phyloP scores from a whole-genome alignment of 2,329 filamentous ascomycete genomes.

The Aspergillaceae sp. region DNA sequence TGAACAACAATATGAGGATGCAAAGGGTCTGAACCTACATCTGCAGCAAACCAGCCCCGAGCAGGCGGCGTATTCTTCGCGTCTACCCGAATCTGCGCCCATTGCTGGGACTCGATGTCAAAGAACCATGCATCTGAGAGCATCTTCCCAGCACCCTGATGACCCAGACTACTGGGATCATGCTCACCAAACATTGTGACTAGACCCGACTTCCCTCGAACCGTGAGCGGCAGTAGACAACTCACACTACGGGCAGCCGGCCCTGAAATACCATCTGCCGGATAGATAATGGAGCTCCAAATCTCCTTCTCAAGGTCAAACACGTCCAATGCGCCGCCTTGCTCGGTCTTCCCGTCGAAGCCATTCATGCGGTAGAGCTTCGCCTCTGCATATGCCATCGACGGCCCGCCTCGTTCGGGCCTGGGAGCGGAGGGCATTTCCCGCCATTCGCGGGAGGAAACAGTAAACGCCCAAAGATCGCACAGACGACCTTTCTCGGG shows the following conservation, averaged over 20 bases:
- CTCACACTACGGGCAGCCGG: slow-evolving; percentile 45
- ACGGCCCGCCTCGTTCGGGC: slow-evolving; percentile 57
- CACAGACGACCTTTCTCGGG: slow-evolving; percentile 53
- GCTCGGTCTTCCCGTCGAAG: slow-evolving; percentile 61
- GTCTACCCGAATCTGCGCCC: slow-evolving; percentile 23
- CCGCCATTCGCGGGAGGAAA: slow-evolving; percentile 57
- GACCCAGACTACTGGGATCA: slow-evolving; percentile 46
- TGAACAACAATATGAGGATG: slow-evolving; percentile 36
- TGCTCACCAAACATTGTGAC: slow-evolving; percentile 48
- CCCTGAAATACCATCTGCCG: slow-evolving; percentile 37
- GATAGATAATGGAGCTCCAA: slow-evolving; percentile 30
- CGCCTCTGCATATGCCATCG: slow-evolving; percentile 55
- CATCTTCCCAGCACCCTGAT: slow-evolving; percentile 51
- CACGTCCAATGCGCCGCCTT: slow-evolving; percentile 64
- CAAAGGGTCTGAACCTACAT: slow-evolving; percentile 22
- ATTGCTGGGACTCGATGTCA: slow-evolving; percentile 25
- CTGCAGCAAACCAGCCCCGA: slow-evolving; percentile 49
- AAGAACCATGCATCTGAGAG: slow-evolving; percentile 45
- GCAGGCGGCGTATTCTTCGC: slow-evolving; percentile 27
- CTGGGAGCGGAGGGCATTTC: slow-evolving; percentile 59
- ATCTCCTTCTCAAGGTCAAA: slow-evolving; percentile 31
- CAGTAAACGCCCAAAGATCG: slow-evolving; percentile 72
- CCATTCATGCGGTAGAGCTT: slow-evolving; percentile 72
- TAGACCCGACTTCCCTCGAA: slow-evolving; percentile 30
- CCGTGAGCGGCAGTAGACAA: slow-evolving; percentile 34